Percentiles rank a stretch among this genome's conserved stretches.
These are phyloP conservation scores for Globisporangium cederbergense DNA, from an alignment of 352 stramenopile species.

Conservation along the genomic window DNA sequence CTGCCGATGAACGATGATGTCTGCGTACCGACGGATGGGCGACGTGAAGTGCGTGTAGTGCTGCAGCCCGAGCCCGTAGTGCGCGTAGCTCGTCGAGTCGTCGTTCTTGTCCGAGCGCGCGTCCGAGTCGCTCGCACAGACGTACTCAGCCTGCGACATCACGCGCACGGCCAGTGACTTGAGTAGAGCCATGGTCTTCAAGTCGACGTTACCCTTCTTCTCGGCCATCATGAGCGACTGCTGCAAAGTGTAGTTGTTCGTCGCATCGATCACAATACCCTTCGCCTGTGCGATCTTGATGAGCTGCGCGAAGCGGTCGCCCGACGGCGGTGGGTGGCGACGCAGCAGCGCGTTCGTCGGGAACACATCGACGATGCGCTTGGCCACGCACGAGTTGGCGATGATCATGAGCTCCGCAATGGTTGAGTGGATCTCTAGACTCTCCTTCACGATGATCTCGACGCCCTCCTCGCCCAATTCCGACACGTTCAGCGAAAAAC, in stretches of 20 bases:
- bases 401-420: constrained; percentile 95
- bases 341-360: constrained; percentile 84
- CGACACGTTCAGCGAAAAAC: constrained; percentile 78
- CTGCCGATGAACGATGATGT: constrained; percentile 90
- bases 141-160: constrained; percentile 94
- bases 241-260: constrained; percentile 82
- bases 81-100: constrained; percentile 62
- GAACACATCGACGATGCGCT: constrained; percentile 76
- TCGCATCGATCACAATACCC: constrained; percentile 67
- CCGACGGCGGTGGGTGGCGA: constrained; percentile 77
- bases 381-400: constrained; percentile 88
- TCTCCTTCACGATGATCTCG: constrained; percentile 88
- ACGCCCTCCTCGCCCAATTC: constrained; percentile 70
- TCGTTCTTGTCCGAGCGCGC: constrained; percentile 32
- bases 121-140: constrained; percentile 73
- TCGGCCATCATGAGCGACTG: constrained; percentile 64
- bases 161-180: constrained; percentile 92
- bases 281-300: constrained; percentile 67
- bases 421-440: constrained; percentile 91
- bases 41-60: constrained; percentile 93
- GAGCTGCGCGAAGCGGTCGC: constrained; percentile 74
- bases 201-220: constrained; percentile 53
- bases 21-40: constrained; percentile 88
- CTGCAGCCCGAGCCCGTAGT: constrained; percentile 87
- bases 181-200: constrained; percentile 84